Base-by-base conservation (phyloP, 306 rosid species). In the Quercus suber region DNA sequence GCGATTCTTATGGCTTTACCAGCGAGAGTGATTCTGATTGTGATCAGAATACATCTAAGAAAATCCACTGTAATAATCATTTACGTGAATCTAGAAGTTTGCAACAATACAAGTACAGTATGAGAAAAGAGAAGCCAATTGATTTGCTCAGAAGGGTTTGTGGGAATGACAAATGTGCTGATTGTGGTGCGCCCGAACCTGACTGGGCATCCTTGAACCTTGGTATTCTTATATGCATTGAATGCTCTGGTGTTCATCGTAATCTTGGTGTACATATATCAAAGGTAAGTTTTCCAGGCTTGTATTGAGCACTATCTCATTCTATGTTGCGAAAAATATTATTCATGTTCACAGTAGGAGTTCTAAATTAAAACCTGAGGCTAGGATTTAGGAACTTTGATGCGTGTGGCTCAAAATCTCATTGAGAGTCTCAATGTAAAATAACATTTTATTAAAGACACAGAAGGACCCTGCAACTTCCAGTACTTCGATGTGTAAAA, bases 151-250 rank as follows among this genome's bases (percentile, higher is more conserved):
- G 92, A 85, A 85, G 81, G 72, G 96, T 92, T 73, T 28, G 86
- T 10, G 97, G 97, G 55, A 92, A 92, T 85, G 96, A 92, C 78
- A 90, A 80, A 79, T 92, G 97, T 82, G 97, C 95, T 67, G 96
- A 92, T 82, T 92, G 97, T 80, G 96, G 96, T 70, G 90, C 91
- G 43, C 90, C 96, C 71, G 97, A 89, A 72, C 97, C 97, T 73
- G 92, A 92, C 55, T 92, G 97, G 96, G 97, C 96, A 77, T 92
- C 97, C 76, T 79, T 92, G 77, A 92, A 92, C 89, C 95, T 92
- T 9, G 96, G 97, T 51, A 85, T 90, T 82, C 91, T 92, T 74
- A 64, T 92, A 80, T 92, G 97, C 86, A 92, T 90, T 15, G 93
- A 92, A 84, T 92, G 97, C 72, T 92, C 97, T 33, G 97, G 95